Conservation (phyloP, 805 yeast species). For the Schwanniomyces yamadae region DNA sequence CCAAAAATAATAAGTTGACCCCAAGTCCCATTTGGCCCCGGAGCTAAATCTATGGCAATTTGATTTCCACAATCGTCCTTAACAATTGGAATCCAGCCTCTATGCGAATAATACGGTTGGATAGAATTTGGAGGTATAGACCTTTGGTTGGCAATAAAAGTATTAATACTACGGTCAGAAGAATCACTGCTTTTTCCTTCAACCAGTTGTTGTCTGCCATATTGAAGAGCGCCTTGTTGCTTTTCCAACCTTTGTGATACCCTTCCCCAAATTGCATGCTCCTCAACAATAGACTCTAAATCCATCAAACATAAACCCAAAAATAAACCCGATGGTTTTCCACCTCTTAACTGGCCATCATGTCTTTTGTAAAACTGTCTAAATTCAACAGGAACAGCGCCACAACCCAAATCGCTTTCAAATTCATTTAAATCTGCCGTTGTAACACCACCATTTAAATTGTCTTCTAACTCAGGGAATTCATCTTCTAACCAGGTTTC, state of each 20-base stretch:
- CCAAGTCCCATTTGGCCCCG: constrained; percentile 38
- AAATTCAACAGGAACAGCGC: constrained; percentile 42
- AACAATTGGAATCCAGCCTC: constrained; percentile 42
- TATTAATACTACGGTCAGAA: constrained; percentile 16
- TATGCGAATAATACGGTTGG: constrained; percentile 35
- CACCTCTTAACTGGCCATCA: constrained; percentile 47
- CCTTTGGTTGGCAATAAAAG: constrained; percentile 33
- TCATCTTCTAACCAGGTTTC: constrained; percentile 45
- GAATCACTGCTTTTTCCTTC: constrained; percentile 16
- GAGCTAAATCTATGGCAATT: constrained; percentile 42
- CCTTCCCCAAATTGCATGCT: constrained; percentile 40
- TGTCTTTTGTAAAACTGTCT: constrained; percentile 46
- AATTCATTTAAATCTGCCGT: constrained; percentile 47
- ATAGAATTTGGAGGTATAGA: constrained; percentile 39
- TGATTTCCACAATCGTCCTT: constrained; percentile 45
- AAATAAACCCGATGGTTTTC: constrained; percentile 44
- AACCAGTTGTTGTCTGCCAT: constrained; percentile 20
- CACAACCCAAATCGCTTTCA: constrained; percentile 43
- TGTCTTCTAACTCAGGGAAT: constrained; percentile 46
- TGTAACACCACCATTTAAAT: constrained; percentile 43
- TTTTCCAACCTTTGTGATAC: constrained; percentile 41
- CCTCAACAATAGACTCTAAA: constrained; percentile 42
- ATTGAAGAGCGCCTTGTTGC: constrained; percentile 31
- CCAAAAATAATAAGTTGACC: constrained; percentile 47
- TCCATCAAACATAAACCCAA: constrained; percentile 45